A percentile compares a stretch with the other conserved stretches of the same genome.
phyloP scores from a whole-genome alignment of 805 yeast genomes.

The Yarrowia yakushimensis region DNA sequence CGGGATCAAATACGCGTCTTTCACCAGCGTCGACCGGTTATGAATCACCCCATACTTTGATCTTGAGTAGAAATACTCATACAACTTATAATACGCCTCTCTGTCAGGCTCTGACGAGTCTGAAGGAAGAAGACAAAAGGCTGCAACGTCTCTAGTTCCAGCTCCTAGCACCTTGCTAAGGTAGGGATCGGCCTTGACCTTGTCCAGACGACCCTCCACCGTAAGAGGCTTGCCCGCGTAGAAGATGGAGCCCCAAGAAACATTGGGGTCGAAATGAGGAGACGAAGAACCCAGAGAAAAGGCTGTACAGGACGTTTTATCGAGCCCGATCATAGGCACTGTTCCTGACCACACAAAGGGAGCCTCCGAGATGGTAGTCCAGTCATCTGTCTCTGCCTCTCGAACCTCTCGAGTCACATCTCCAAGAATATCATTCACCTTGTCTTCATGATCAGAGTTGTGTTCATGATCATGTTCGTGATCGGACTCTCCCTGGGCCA shows the following conservation, averaged over 20 bases:
- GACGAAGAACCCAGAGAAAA: constrained; percentile 38
- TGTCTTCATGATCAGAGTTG: constrained; percentile 28
- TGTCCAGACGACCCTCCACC: constrained; percentile 63
- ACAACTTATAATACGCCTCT: constrained; percentile 37
- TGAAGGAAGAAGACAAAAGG: constrained; percentile 45
- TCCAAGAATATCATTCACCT: constrained; percentile 27
- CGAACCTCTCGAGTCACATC: constrained; percentile 6
- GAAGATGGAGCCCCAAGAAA: constrained; percentile 32
- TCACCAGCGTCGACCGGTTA: constrained; percentile 48
- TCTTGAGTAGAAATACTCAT: constrained; percentile 47
- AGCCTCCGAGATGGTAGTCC: constrained; percentile 7
- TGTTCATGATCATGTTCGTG: not conserved
- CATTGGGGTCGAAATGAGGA: constrained; percentile 30
- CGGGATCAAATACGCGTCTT: constrained; percentile 61
- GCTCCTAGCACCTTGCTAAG: constrained; percentile 44
- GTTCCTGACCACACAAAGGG: constrained; percentile 17
- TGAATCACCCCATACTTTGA: constrained; percentile 60
- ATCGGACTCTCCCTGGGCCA: not conserved
- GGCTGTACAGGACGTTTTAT: constrained; percentile 32
- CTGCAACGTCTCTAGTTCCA: constrained; percentile 47
- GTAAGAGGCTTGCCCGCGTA: constrained; percentile 37
- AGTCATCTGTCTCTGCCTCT: constrained; percentile 29
- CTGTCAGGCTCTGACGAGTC: constrained; percentile 31
- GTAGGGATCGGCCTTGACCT: constrained; percentile 53
- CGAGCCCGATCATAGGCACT: constrained; percentile 5